Conservation (phyloP, 106 monocot species). For the Acorus gramineus region DNA sequence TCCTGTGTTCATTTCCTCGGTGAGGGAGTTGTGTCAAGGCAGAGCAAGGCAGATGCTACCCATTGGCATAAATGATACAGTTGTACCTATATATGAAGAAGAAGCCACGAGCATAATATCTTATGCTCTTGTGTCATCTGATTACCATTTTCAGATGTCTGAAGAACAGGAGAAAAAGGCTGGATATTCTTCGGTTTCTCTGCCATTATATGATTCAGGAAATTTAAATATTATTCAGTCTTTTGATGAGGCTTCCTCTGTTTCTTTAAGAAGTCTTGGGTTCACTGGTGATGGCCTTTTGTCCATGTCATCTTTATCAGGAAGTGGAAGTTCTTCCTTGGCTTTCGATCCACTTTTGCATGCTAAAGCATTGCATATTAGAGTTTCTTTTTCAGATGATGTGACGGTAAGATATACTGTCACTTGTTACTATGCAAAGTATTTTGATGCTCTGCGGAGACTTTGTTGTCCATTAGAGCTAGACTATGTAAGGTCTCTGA, state of each 20-base stretch:
- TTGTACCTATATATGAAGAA: slow-evolving; percentile 75
- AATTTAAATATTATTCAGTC: slow-evolving; percentile 25
- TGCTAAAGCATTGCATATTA: slow-evolving; percentile 42
- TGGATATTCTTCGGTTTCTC: slow-evolving; percentile 23
- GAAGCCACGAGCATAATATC: slow-evolving; percentile 78
- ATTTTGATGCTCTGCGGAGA: slow-evolving; percentile 58
- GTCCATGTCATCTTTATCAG: slow-evolving; percentile 9
- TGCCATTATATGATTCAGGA: slow-evolving; percentile 25
- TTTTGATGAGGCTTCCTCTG: slow-evolving; percentile 33
- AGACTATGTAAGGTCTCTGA: slow-evolving; percentile 79
- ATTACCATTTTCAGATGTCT: slow-evolving; percentile 49
- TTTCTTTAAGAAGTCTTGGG: slow-evolving; percentile 35
- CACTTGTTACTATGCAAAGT: slow-evolving; percentile 64
- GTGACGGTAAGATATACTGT: slow-evolving; percentile 68
- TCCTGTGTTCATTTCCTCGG: slow-evolving; percentile 39
- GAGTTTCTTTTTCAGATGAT: slow-evolving; percentile 55
- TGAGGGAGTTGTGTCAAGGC: slow-evolving; percentile 34
- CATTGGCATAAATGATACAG: slow-evolving; percentile 44
- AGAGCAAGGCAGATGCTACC: slow-evolving; percentile 61
- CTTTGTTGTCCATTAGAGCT: slow-evolving; percentile 71
- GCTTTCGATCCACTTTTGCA: slow-evolving; percentile 24
- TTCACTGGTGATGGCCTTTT: slow-evolving; percentile 25
- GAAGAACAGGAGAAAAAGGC: slow-evolving; percentile 32
- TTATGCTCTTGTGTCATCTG: slow-evolving; percentile 58
- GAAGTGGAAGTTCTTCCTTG: slow-evolving; percentile 10